These are phyloP conservation scores for Fusarium sp. DNA, from an alignment of 2,329 filamentous ascomycete species.

Conservation along the genomic window DNA sequence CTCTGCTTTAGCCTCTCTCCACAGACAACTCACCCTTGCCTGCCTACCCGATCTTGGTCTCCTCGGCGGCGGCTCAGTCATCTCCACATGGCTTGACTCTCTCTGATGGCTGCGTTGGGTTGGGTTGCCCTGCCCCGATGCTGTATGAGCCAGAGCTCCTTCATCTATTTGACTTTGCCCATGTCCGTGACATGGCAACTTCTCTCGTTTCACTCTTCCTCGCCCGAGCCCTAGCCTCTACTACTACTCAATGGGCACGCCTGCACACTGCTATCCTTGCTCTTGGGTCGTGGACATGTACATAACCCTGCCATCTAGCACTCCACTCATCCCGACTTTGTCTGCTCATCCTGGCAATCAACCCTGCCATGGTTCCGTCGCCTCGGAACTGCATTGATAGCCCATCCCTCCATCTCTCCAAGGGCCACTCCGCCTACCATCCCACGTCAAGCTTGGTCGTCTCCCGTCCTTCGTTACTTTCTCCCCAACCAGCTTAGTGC, in stretches of 20 bases:
- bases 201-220: not conserved
- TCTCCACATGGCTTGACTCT: slow-evolving; percentile 38
- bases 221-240: not conserved
- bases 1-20: slow-evolving; percentile 36
- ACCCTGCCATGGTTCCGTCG: slow-evolving; percentile 44
- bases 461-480: slow-evolving; percentile 50
- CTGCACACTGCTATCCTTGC: slow-evolving; percentile 15
- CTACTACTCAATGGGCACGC: slow-evolving; percentile 3
- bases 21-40: slow-evolving; percentile 36
- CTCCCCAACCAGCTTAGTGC: slow-evolving; percentile 50
- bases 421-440: slow-evolving; percentile 39
- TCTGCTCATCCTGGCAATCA: slow-evolving; percentile 32
- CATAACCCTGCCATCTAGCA: slow-evolving; percentile 35
- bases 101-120: slow-evolving; percentile 6
- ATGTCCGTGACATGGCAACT: slow-evolving; percentile 29
- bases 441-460: slow-evolving; percentile 41
- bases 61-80: slow-evolving; percentile 26
- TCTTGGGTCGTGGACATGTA: slow-evolving; percentile 20
- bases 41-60: slow-evolving; percentile 34
- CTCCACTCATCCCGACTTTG: slow-evolving; percentile 35
- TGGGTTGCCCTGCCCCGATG: slow-evolving; percentile 35
- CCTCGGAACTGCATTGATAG: slow-evolving; percentile 38
- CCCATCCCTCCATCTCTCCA: slow-evolving; percentile 35
- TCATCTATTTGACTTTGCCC: slow-evolving; percentile 17
- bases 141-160: slow-evolving; percentile 19